phyloP scores from a whole-genome alignment of 805 yeast genomes.

The Dipodascus albidus region DNA sequence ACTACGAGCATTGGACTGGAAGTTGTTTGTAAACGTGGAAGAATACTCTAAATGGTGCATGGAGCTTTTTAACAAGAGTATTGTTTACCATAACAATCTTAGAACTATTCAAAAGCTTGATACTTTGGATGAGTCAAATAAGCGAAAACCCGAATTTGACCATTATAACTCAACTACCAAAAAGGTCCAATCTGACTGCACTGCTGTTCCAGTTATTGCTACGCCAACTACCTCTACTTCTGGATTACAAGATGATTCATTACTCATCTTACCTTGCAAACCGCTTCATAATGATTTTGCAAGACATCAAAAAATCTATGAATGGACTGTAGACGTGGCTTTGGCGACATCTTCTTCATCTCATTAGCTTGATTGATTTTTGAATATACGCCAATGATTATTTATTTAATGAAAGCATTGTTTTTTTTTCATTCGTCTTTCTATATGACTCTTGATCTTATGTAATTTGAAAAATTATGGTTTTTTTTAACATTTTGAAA shows the following conservation, averaged over 20 bases:
- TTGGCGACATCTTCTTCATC: neutral
- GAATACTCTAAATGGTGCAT: slow-evolving; percentile 35
- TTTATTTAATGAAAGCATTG: neutral
- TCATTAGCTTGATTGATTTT: neutral
- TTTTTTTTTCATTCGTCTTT: no score
- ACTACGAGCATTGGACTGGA: slow-evolving; percentile 44
- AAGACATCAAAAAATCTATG: neutral
- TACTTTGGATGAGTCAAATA: neutral
- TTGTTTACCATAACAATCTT: neutral
- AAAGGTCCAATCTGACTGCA: neutral
- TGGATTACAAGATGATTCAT: neutral
- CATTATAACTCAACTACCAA: neutral
- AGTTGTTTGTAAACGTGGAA: slow-evolving; percentile 38
- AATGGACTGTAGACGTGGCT: neutral
- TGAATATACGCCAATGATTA: neutral
- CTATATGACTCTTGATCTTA: neutral
- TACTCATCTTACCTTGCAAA: neutral
- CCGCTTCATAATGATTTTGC: neutral
- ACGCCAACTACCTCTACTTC: neutral
- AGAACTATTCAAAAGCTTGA: slow-evolving; percentile 3
- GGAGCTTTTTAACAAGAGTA: slow-evolving; percentile 10
- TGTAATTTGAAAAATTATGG: neutral
- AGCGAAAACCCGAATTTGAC: neutral
- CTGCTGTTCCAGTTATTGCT: neutral
- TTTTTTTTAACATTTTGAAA: no score